Evolutionary conservation across 768 basidiomycete species (phyloP), one percentile per base, ranked within the genome.

Genomic region (Sarcodon aspratus): DNA sequence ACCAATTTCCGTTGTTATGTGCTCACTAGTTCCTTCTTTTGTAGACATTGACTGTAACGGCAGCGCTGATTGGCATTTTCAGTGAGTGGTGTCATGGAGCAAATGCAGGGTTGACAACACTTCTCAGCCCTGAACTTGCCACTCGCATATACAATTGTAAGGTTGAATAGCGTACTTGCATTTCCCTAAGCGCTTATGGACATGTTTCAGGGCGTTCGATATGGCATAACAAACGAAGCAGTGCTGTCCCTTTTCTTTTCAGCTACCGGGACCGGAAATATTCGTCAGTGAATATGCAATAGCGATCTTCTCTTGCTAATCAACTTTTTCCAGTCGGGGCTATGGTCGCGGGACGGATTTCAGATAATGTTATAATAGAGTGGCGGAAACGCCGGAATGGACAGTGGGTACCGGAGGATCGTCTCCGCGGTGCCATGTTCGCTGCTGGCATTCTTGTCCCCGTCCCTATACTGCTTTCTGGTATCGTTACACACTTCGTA

Each of bases 331-430:
- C 47, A 83, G 80, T 77, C 42, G 82, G 82, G 1, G 76, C 81
- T 2, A 74, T 76, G 3, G 52, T 81, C 6, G 71, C 77, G 0
- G 83, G 84, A 1, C 67, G 66, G 12, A 51, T 82, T 0, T 84
- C 84, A 0, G 85, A 86, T 58, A 51, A 54, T 27, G 62, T 72
- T 0, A 66, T 87, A 18, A 63, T 71, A 13, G 58, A 56, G 36
- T 79, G 75, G 63, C 71, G 71, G 12, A 62, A 67, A 43, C 58
- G 64, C 6, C 73, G 81, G 18, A 69, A 69, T 0, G 81, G 80
- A 1, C 55, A 66, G 1, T 83, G 79, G 80, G 72, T 76, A 38
- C 82, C 82, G 0, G 82, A 87, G 59, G 85, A 83, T 53, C 75
- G 83, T 6, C 68, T 85, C 21, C 70, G 78, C 1, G 79, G 70